Evolutionary conservation across 208 protist species (phyloP).

Genomic region (Trypanosoma caninum): DNA sequence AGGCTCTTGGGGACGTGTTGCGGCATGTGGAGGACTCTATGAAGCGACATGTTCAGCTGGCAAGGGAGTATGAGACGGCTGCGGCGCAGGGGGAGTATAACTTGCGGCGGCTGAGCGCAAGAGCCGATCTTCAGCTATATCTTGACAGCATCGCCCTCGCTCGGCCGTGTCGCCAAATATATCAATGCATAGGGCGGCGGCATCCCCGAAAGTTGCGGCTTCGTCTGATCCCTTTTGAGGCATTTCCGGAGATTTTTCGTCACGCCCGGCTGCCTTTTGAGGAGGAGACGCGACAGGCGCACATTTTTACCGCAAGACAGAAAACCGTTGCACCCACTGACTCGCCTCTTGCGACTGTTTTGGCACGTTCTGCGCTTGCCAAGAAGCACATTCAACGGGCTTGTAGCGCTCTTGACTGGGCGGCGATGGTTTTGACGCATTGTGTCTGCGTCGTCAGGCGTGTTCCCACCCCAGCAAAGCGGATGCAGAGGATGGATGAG

Average conservation of each 20-base stretch:
- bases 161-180: conserved; percentile 33
- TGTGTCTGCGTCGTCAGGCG: conserved; percentile 32
- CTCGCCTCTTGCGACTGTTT: conserved; percentile 42
- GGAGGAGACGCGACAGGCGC: conserved; percentile 37
- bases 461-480: conserved; percentile 18
- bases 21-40: conserved; percentile 60
- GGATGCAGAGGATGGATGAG: not conserved
- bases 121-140: conserved; percentile 22
- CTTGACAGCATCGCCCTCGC: conserved; percentile 26
- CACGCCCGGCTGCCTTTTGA: conserved; percentile 50
- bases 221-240: conserved; percentile 73
- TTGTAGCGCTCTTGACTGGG: conserved; percentile 57
- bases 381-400: conserved; percentile 54
- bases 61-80: conserved; percentile 33
- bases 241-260: conserved; percentile 60
- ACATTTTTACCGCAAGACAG: conserved; percentile 28
- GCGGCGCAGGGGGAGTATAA: conserved; percentile 14
- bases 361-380: conserved; percentile 39
- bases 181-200: conserved; percentile 46
- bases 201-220: conserved; percentile 53
- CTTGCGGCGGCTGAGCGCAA: conserved; percentile 8
- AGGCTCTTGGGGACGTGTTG: conserved; percentile 75
- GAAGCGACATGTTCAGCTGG: conserved; percentile 57
- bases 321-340: conserved; percentile 22
- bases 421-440: conserved; percentile 38